Conservation (phyloP, 1,284 basidiomycete species). For the Gymnopus androsaceus region DNA sequence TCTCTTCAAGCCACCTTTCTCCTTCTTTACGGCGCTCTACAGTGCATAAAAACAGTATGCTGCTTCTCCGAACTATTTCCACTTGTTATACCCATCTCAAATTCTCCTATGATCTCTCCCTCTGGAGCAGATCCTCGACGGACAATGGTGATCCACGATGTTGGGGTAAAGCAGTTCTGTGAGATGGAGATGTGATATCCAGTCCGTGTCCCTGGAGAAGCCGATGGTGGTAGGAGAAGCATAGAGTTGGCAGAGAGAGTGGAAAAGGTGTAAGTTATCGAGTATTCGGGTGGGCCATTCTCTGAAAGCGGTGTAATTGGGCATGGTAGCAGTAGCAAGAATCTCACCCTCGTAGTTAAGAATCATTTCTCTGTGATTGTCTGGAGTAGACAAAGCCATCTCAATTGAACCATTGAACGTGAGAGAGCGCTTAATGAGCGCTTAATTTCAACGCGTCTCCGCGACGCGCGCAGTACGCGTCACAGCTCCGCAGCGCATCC, state of each 20-base stretch:
- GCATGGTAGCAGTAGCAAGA: too few relatives aligned
- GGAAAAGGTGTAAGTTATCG: not conserved
- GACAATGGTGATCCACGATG: not conserved
- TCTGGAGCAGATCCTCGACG: not conserved
- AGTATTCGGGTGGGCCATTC: not conserved
- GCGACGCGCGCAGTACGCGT: too few relatives aligned
- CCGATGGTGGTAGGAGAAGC: not conserved
- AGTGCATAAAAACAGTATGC: not conserved
- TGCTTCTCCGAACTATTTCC: not conserved
- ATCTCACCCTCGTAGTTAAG: too few relatives aligned
- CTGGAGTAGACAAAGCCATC: too few relatives aligned
- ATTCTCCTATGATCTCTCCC: not conserved
- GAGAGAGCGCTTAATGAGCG: too few relatives aligned
- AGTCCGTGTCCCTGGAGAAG: not conserved
- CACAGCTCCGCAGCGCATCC: too few relatives aligned
- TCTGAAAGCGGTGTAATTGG: too few relatives aligned
- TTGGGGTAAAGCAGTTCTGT: not conserved
- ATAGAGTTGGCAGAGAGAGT: not conserved
- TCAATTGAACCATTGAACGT: too few relatives aligned
- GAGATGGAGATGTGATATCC: not conserved
- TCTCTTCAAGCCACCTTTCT: not conserved
- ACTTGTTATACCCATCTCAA: not conserved
- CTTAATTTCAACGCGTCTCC: too few relatives aligned
- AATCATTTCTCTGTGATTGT: too few relatives aligned
- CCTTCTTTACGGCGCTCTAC: not conserved